These are phyloP conservation scores for Sonneratia caseolaris DNA, from an alignment of 345 rosid genomes.

Conservation along the genomic window DNA sequence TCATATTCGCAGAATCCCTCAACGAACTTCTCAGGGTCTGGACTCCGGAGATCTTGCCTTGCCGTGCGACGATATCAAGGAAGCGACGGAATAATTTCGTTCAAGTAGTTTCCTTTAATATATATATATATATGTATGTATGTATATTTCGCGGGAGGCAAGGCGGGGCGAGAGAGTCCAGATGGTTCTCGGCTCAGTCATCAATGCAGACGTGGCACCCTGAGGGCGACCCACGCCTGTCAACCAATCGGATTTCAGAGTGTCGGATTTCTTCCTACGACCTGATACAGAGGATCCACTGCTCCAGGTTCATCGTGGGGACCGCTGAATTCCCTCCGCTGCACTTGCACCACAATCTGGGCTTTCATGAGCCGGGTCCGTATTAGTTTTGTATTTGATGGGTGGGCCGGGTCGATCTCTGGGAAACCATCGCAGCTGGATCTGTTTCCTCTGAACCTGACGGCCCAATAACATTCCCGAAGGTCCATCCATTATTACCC, in stretches of 20 bases:
- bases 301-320: neutral
- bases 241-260: conserved; percentile 53
- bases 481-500: neutral
- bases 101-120: neutral
- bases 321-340: too few relatives aligned
- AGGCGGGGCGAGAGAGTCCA: conserved; percentile 16
- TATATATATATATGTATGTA: neutral
- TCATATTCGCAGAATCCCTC: conserved; percentile 18
- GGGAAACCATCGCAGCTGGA: neutral
- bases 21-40: neutral
- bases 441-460: too few relatives aligned
- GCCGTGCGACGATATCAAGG: neutral
- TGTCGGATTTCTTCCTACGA: neutral
- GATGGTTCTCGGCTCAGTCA: conserved; percentile 24
- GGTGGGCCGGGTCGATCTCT: neutral
- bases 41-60: neutral
- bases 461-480: neutral
- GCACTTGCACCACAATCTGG: neutral
- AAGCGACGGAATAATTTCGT: neutral
- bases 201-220: conserved; percentile 48
- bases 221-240: conserved; percentile 31
- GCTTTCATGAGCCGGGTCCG: neutral
- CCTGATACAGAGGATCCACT: too few relatives aligned
- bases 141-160: conserved; percentile 21
- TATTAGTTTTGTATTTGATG: neutral